These are phyloP conservation scores for Borovskyia barvae DNA, from an alignment of 208 protist genomes.

Conservation along the genomic window DNA sequence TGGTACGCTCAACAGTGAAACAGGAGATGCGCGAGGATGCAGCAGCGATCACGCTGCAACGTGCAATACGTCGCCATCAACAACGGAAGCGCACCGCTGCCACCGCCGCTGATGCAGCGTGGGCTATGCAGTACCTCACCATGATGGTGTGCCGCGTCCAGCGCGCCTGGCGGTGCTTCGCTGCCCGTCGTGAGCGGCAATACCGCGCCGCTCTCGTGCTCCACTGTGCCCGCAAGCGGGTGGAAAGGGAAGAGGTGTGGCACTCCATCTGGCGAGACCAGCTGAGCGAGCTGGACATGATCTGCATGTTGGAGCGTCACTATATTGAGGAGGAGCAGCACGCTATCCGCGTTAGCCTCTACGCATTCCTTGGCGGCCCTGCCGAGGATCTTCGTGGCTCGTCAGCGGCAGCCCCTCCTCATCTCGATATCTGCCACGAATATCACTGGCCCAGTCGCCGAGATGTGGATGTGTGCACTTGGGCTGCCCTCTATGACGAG, in stretches of 20 bases:
- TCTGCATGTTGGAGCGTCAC: slow-evolving; percentile 25
- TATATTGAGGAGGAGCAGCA: slow-evolving; percentile 29
- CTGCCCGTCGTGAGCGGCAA: slow-evolving; percentile 21
- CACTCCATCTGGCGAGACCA: slow-evolving; percentile 21
- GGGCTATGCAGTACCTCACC: slow-evolving; percentile 13
- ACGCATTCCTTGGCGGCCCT: slow-evolving; percentile 1
- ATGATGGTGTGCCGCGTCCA: slow-evolving; percentile 32
- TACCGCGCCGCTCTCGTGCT: slow-evolving; percentile 5
- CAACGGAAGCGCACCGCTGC: slow-evolving; percentile 5
- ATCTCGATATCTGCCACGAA: too few relatives aligned
- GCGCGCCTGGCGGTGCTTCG: slow-evolving; percentile 31
- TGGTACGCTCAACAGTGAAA: slow-evolving; percentile 26
- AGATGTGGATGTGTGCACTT: not conserved
- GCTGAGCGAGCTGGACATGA: slow-evolving; percentile 22
- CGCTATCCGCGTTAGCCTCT: slow-evolving; percentile 10
- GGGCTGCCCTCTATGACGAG: slow-evolving; percentile 6
- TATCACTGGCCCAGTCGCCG: too few relatives aligned
- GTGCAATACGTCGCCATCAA: slow-evolving; percentile 31
- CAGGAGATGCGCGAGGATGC: slow-evolving; percentile 41
- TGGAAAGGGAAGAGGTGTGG: slow-evolving; percentile 47
- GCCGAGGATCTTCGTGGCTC: too few relatives aligned
- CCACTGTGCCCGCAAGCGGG: slow-evolving; percentile 27
- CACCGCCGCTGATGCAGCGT: slow-evolving; percentile 17
- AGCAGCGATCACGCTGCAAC: slow-evolving; percentile 40
- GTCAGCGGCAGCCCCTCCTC: too few relatives aligned